Evolutionary conservation across 2,329 filamentous ascomycete species (phyloP).

Genomic region (Dactylellina parvicollis): DNA sequence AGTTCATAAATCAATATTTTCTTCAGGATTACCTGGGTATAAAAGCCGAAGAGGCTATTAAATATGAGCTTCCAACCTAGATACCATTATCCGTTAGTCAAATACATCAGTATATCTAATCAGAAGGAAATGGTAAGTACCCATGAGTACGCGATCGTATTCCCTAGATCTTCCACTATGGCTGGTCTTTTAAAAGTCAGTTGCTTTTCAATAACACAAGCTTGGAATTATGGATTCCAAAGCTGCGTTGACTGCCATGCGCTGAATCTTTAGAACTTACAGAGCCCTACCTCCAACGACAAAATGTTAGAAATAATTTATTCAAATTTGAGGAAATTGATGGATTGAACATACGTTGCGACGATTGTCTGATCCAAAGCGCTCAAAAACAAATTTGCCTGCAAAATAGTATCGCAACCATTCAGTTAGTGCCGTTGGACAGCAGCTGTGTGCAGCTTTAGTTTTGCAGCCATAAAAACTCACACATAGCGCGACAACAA

Average conservation of each 20-base stretch:
- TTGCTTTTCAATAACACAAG: neutral
- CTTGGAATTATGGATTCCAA: neutral
- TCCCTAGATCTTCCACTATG: constrained; percentile 46
- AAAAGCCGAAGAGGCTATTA: constrained; percentile 50
- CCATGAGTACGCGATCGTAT: constrained; percentile 47
- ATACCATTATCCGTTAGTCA: too few relatives aligned
- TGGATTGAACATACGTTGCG: constrained; percentile 35
- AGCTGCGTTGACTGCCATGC: too few relatives aligned
- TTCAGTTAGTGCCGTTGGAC: neutral
- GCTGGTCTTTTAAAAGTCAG: constrained; percentile 18
- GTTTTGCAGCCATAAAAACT: constrained; percentile 23
- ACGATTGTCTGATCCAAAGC: constrained; percentile 58
- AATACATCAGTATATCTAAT: too few relatives aligned
- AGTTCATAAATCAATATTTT: neutral
- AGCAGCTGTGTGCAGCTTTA: neutral
- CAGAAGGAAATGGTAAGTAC: constrained; percentile 1
- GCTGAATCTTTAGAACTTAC: constrained; percentile 27
- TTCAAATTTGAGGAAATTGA: neutral
- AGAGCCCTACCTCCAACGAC: constrained; percentile 19
- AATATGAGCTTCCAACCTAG: constrained; percentile 50
- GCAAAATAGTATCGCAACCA: constrained; percentile 4
- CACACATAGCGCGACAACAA: constrained; percentile 58
- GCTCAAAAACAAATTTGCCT: constrained; percentile 58
- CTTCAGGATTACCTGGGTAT: constrained; percentile 39
- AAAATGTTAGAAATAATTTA: constrained; percentile 11